Base-by-base conservation (phyloP, 1,284 basidiomycete species). In the Marasmius fiardii region DNA sequence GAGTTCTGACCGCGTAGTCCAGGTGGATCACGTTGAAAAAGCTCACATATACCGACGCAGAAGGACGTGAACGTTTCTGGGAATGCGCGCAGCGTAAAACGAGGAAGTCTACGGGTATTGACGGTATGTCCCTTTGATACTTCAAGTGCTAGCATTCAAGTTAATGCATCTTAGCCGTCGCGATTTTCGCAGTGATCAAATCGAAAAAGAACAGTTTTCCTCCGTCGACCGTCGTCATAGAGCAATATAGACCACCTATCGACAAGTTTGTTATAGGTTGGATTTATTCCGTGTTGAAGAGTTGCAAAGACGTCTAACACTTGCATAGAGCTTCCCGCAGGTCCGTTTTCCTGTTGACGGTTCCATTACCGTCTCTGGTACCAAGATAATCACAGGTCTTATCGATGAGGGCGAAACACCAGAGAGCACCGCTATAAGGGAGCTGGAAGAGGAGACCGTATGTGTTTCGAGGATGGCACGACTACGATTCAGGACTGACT, bases 181-280 rank as follows among this genome's bases (percentile, higher is more conserved):
- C 92, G 12, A 87, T 97, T 53, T 74, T 96, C 18, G 84, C 92
- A 4, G 72, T 96, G 18, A 76, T 98, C 44, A 82, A 81, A 23
- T 90, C 88, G 43, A 85, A 85, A 68, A 82, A 81, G 14, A 77
- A 81, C 60, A 78, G 80, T 18, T 93, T 85, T 71, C 85, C 74
- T 31, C 68, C 73, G 0, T 90, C 87, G 0, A 94, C 92, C 1
- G 81, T 96, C 54, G 78, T 97, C 58, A 85, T 95, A 61, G 92
- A 95, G 68, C 93, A 95, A 69, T 95, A 86, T 69, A 83, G 93
- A 28, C 91, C 93, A 0, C 90, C 93, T 0, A 79, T 91, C 33
- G 87, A 81, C 60, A 85, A 84, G 56, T 80, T 81, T 58, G 80
- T 91, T 56, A 78, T 95, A 55, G 92, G 91, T 85, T 16, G 66